A percentile compares a stretch with the other conserved stretches of the same genome.
Conservation (phyloP, 768 basidiomycete genomes). For the Xerocomus brunneocitrinus region DNA sequence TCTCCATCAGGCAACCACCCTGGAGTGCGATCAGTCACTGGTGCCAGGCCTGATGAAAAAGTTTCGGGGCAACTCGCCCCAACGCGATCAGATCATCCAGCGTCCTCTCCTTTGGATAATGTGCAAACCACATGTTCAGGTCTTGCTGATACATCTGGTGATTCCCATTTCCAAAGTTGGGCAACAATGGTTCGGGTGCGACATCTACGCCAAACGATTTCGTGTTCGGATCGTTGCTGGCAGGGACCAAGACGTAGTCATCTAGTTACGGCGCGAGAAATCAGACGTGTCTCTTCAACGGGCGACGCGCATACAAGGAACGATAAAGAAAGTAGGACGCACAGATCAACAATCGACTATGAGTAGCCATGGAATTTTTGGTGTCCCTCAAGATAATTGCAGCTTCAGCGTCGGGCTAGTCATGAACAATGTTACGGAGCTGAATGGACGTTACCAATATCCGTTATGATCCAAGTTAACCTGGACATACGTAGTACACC, state of each 20-base stretch:
- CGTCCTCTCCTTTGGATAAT: slow-evolving; percentile 42
- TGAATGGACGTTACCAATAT: too few relatives aligned
- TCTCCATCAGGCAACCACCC: slow-evolving; percentile 8
- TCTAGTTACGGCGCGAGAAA: slow-evolving; percentile 6
- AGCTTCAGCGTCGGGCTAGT: slow-evolving; percentile 36
- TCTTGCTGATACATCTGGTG: slow-evolving; percentile 41
- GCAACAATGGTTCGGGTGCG: slow-evolving; percentile 34
- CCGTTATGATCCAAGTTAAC: background rate
- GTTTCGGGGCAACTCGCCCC: slow-evolving; percentile 15
- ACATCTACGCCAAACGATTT: slow-evolving; percentile 15
- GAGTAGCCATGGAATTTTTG: slow-evolving; percentile 23
- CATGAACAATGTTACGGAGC: slow-evolving; percentile 29
- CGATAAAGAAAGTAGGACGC: slow-evolving; percentile 1
- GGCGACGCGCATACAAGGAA: background rate
- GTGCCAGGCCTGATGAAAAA: too few relatives aligned
- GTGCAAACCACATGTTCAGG: slow-evolving; percentile 40
- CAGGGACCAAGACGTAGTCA: slow-evolving; percentile 18
- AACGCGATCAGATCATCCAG: slow-evolving; percentile 37
- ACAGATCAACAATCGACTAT: slow-evolving; percentile 34
- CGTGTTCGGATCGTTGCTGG: slow-evolving; percentile 3
- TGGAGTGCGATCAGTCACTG: slow-evolving; percentile 1
- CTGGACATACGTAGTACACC: slow-evolving; percentile 22
- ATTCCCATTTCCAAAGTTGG: slow-evolving; percentile 44
- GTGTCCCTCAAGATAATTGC: slow-evolving; percentile 29
- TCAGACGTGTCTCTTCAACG: background rate